Evolutionary conservation across 1,284 basidiomycete genomes (phyloP).

Genomic region (Puccinia triticina): DNA sequence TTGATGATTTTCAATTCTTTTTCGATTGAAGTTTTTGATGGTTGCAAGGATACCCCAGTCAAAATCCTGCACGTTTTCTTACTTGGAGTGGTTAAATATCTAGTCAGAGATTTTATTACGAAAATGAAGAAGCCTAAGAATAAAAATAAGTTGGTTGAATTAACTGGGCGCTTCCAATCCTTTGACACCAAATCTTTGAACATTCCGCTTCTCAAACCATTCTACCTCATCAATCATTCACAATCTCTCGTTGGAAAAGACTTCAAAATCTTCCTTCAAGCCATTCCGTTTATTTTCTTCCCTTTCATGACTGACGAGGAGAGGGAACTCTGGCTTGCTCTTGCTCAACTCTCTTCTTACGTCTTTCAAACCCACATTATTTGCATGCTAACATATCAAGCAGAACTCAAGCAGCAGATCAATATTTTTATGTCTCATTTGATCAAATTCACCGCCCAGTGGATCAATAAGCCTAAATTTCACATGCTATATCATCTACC

Average conservation of each 20-base stretch:
- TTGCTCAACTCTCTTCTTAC: slow-evolving; percentile 60
- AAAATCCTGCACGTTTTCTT: slow-evolving; percentile 62
- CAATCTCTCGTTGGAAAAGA: slow-evolving; percentile 61
- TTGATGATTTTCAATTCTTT: too few relatives aligned
- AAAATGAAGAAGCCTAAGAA: slow-evolving; percentile 54
- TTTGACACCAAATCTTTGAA: slow-evolving; percentile 58
- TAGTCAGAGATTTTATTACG: slow-evolving; percentile 59
- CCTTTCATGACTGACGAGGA: slow-evolving; percentile 56
- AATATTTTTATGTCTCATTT: slow-evolving; percentile 58
- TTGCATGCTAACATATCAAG: slow-evolving; percentile 14
- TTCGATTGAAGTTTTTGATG: slow-evolving; percentile 58
- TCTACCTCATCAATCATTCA: slow-evolving; percentile 54
- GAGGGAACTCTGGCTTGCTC: slow-evolving; percentile 58
- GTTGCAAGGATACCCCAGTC: slow-evolving; percentile 60
- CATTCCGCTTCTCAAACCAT: slow-evolving; percentile 54
- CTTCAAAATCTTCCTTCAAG: slow-evolving; percentile 61
- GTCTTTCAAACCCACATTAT: slow-evolving; percentile 60
- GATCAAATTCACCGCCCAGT: slow-evolving; percentile 57
- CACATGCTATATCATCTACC: slow-evolving; percentile 56
- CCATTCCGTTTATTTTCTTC: slow-evolving; percentile 61
- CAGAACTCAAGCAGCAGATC: slow-evolving; percentile 55
- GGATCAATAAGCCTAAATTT: too few relatives aligned
- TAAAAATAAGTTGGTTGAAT: slow-evolving; percentile 51
- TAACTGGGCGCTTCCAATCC: slow-evolving; percentile 56
- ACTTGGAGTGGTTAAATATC: slow-evolving; percentile 62